phyloP scores from a whole-genome alignment of 495 filamentous ascomycete species.

The Neurospora hispaniola region DNA sequence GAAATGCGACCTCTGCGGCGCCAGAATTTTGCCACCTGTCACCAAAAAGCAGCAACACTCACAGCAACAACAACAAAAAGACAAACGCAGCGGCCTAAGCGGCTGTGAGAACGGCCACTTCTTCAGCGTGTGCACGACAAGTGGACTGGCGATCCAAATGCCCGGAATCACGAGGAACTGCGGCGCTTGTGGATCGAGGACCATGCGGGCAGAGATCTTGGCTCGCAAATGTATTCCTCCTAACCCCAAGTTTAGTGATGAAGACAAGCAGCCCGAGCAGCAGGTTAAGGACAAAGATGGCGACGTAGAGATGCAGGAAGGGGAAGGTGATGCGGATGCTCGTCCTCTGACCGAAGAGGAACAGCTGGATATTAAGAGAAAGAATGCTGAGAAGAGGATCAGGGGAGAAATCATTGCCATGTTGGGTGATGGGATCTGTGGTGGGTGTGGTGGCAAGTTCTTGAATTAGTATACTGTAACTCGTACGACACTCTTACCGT shows the following conservation, averaged over 20 bases:
- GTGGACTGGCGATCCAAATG: conserved; percentile 31
- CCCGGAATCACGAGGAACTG: conserved; percentile 33
- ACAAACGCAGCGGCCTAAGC: conserved; percentile 10
- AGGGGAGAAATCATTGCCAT: conserved; percentile 15
- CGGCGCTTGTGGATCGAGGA: conserved; percentile 32
- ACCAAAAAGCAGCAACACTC: neutral
- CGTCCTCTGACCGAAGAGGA: neutral
- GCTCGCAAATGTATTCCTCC: conserved; percentile 1
- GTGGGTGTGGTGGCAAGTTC: conserved; percentile 39
- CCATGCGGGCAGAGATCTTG: conserved; percentile 24
- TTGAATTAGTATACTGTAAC: conserved; percentile 13
- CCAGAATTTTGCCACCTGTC: conserved; percentile 5
- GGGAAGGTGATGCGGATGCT: neutral
- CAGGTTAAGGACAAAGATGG: neutral
- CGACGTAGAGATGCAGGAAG: neutral
- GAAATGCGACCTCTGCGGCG: conserved; percentile 28
- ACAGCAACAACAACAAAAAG: neutral
- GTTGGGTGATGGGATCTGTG: conserved; percentile 28
- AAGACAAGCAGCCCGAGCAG: neutral
- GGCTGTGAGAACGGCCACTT: conserved; percentile 20
- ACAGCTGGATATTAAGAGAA: conserved; percentile 6
- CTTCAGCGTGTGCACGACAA: conserved; percentile 31
- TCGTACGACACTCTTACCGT: neutral
- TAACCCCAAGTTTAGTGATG: neutral
- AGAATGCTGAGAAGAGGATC: conserved; percentile 11